Evolutionary conservation across 345 rosid genomes (phyloP).

Genomic region (Arabidopsis arenosa): DNA sequence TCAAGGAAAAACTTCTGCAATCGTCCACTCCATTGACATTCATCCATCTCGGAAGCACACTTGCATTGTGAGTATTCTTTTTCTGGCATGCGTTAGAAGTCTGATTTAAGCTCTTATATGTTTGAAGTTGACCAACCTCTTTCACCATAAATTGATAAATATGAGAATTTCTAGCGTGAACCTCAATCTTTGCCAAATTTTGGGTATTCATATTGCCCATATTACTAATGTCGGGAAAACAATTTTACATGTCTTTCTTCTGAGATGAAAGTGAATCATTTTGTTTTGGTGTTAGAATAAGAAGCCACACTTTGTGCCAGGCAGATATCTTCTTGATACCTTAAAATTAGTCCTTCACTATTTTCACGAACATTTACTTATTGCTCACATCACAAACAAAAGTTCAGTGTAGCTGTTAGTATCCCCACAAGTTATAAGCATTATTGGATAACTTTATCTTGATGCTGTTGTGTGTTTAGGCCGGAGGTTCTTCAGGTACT

Average conservation of each 20-base stretch:
- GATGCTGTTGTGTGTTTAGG: constrained; percentile 50
- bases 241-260: constrained; percentile 4
- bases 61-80: constrained; percentile 63
- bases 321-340: not conserved
- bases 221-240: not conserved
- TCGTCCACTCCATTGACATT: constrained; percentile 86
- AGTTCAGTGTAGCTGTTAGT: not conserved
- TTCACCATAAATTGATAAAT: not conserved
- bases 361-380: not conserved
- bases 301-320: not conserved
- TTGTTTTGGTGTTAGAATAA: not conserved
- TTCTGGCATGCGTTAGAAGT: not conserved
- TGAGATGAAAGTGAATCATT: not conserved
- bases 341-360: not conserved
- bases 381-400: constrained; percentile 7
- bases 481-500: constrained; percentile 86
- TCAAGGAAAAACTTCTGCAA: constrained; percentile 68
- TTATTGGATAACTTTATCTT: constrained; percentile 5
- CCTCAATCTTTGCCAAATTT: constrained; percentile 14
- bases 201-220: not conserved
- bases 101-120: not conserved
- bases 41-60: constrained; percentile 93
- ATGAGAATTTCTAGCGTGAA: not conserved
- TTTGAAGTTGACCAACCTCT: constrained; percentile 7
- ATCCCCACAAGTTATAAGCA: not conserved